Percentiles rank a stretch among this genome's conserved stretches.
Conservation (phyloP, 2,329 filamentous ascomycete genomes). For the Davidsoniella virescens region DNA sequence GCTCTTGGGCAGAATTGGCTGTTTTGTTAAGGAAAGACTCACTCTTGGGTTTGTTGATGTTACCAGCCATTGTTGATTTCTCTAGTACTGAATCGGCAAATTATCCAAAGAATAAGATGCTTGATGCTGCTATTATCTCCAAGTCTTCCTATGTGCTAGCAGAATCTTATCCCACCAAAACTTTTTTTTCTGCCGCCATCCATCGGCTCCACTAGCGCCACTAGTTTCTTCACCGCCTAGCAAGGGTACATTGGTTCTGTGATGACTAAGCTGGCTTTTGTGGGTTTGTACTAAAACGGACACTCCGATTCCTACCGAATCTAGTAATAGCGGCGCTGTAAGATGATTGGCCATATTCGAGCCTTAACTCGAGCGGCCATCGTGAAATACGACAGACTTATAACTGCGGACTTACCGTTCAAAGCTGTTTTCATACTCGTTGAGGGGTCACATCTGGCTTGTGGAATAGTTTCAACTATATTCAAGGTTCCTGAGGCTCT, state of each 20-base stretch:
- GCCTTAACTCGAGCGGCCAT: slow-evolving; percentile 21
- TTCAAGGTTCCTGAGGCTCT: too few relatives aligned
- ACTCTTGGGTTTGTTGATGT: slow-evolving; percentile 40
- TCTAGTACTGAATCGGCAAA: background rate
- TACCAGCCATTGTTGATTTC: slow-evolving; percentile 29
- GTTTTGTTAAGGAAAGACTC: slow-evolving; percentile 15
- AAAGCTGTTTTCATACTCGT: too few relatives aligned
- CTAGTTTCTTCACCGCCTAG: slow-evolving; percentile 6
- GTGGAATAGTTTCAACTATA: too few relatives aligned
- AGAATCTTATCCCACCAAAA: slow-evolving; percentile 10
- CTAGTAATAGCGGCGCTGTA: background rate
- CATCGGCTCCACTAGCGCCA: slow-evolving; percentile 7
- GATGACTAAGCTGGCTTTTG: background rate
- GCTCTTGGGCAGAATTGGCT: background rate
- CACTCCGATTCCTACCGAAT: background rate
- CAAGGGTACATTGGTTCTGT: background rate
- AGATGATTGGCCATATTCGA: slow-evolving; percentile 20
- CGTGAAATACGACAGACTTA: too few relatives aligned
- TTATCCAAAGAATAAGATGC: background rate
- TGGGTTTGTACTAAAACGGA: slow-evolving; percentile 3
- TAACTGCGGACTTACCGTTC: too few relatives aligned
- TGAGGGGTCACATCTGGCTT: too few relatives aligned
- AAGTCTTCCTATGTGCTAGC: background rate
- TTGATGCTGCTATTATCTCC: background rate
- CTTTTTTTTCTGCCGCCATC: slow-evolving; percentile 14